A percentile compares a stretch with the other conserved stretches of the same genome.
These are phyloP conservation scores for Plasmodium relictum DNA, from an alignment of 169 alveolate species.

Conservation along the genomic window DNA sequence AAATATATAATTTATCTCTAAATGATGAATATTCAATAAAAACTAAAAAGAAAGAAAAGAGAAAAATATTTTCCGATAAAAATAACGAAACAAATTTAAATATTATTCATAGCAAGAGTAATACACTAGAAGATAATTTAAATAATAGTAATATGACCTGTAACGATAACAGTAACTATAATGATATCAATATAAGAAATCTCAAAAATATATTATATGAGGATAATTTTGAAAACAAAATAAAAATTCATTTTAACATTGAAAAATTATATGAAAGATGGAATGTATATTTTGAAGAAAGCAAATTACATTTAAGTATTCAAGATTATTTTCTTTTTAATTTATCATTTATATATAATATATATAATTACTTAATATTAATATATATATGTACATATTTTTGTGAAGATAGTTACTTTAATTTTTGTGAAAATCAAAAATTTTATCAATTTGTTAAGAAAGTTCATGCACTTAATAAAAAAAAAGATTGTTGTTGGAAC, in stretches of 20 bases:
- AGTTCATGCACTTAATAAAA: conserved; percentile 21
- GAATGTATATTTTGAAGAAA: conserved; percentile 47
- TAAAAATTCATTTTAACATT: conserved; percentile 10
- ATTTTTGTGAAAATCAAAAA: conserved; percentile 47
- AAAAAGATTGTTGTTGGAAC: not conserved
- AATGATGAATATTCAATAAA: no score
- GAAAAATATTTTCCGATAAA: no score
- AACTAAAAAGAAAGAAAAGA: no score
- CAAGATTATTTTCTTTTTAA: conserved; percentile 60
- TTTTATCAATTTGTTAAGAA: conserved; percentile 50
- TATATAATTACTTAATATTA: conserved; percentile 58
- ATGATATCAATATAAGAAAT: no score
- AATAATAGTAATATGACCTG: not conserved
- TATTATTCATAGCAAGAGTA: no score
- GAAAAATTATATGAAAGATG: conserved; percentile 38
- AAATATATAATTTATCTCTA: no score
- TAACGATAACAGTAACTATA: not conserved
- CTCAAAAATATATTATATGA: conserved; percentile 3
- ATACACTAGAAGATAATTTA: no score
- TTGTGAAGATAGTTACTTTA: conserved; percentile 27
- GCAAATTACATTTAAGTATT: conserved; percentile 3
- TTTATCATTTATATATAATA: conserved; percentile 60
- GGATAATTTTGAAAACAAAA: conserved; percentile 12
- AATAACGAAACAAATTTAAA: no score
- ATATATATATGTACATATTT: conserved; percentile 54